phyloP scores from a whole-genome alignment of 331 rosid genomes.

The Erythrophleum ivorense region DNA sequence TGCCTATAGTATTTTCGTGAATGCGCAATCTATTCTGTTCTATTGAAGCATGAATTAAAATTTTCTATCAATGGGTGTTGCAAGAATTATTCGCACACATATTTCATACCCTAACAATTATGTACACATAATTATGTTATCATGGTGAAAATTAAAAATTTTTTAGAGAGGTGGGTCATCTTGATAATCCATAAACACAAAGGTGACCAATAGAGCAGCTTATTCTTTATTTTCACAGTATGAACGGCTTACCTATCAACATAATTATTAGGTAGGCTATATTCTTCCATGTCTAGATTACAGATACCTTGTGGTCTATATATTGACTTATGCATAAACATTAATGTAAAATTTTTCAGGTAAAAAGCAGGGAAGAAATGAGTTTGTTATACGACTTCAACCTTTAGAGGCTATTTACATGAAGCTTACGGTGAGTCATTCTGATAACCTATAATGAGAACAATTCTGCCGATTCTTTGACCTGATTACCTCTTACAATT shows the following conservation, averaged over 20 bases:
- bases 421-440: slow-evolving; percentile 80
- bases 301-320: not conserved
- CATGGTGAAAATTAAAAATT: not conserved
- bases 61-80: not conserved
- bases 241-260: slow-evolving; percentile 5
- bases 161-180: slow-evolving; percentile 18
- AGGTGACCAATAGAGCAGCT: slow-evolving; percentile 14
- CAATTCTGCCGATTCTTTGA: slow-evolving; percentile 33
- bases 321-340: slow-evolving; percentile 21
- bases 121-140: slow-evolving; percentile 14
- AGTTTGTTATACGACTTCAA: slow-evolving; percentile 93
- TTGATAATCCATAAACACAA: slow-evolving; percentile 5
- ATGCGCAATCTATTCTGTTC: not conserved
- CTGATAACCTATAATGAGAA: slow-evolving; percentile 23
- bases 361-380: slow-evolving; percentile 92
- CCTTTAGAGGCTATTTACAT: slow-evolving; percentile 97
- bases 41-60: not conserved
- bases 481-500: slow-evolving; percentile 32
- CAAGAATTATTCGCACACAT: not conserved
- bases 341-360: slow-evolving; percentile 55
- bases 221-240: slow-evolving; percentile 18
- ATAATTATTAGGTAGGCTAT: slow-evolving; percentile 21
- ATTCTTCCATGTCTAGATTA: slow-evolving; percentile 31
- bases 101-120: not conserved
- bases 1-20: not conserved